Evolutionary conservation across 768 basidiomycete species (phyloP).

Genomic region (Pseudohyphozyma bogoriensis): DNA sequence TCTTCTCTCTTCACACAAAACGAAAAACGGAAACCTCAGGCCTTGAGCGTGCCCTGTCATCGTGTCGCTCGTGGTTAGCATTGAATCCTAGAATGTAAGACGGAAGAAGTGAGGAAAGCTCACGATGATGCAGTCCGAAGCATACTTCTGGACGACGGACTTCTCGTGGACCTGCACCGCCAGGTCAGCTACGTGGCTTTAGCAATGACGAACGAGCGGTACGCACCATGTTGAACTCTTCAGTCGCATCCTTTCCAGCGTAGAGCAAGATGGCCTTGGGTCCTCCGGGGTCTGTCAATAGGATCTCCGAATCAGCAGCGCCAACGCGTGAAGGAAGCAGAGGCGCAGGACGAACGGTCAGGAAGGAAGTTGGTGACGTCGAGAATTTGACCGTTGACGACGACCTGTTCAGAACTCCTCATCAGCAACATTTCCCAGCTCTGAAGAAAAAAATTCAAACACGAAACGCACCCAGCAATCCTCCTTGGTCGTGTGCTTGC

Average conservation of each 20-base stretch:
- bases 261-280: slow-evolving; percentile 56
- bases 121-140: slow-evolving; percentile 24
- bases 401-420: slow-evolving; percentile 28
- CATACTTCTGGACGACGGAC: slow-evolving; percentile 30
- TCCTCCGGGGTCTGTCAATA: slow-evolving; percentile 8
- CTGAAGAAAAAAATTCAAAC: neutral
- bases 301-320: neutral
- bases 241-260: slow-evolving; percentile 82
- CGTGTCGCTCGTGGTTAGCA: too few species aligned
- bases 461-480: slow-evolving; percentile 70
- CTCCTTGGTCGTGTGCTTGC: slow-evolving; percentile 83
- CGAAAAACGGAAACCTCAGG: too few species aligned
- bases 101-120: too few species aligned
- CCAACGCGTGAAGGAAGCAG: neutral
- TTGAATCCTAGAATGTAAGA: too few species aligned
- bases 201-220: neutral
- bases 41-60: too few species aligned
- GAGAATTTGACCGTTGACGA: slow-evolving; percentile 78
- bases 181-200: neutral
- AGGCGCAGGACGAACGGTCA: slow-evolving; percentile 50
- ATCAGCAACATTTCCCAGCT: neutral
- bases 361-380: slow-evolving; percentile 78
- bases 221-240: slow-evolving; percentile 49
- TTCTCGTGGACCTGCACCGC: slow-evolving; percentile 11
- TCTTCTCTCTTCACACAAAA: too few species aligned